Base-by-base conservation (phyloP, 225 moss, liverwort and hornwort species). In the Climacium dendroides region DNA sequence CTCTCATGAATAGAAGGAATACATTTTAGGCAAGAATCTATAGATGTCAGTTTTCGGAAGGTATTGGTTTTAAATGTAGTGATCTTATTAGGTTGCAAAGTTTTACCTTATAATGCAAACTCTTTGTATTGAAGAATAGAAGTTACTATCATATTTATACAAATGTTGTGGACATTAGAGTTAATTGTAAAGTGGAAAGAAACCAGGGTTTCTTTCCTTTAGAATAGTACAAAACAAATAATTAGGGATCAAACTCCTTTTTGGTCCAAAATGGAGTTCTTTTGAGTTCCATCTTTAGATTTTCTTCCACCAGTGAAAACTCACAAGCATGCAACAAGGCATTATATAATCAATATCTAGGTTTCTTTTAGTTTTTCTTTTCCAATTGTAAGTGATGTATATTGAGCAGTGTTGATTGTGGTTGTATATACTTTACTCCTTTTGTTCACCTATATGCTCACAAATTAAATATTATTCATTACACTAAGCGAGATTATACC, bases 181-280 rank as follows among this genome's bases (percentile, higher is more conserved):
- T 8, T 39, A 8, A 39, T 39, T 0, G 0, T 41, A 41, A 25
- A 41, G 1, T 11, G 1, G 8, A 3, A 26, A 5, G 5, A 41
- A 41, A 3, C 0, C 0, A 0, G 5, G 3, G 4, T 3, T 19
- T 41, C 5, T 25, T 41, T 41, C 5, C 3, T 1, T 15, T 5
- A 15, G 9, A 39, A 39, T 8, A 39, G 0, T 14, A 25, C 39
- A 41, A 41, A 7, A 9, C 10, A 20, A 4, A 18, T 1, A 0
- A 64, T 0, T 19, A 34, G 5, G 34, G 5, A 34, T 35, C 19
- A 65, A 65, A 19, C 6, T 65, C 19, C 6, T 65, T 19, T 65
- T 6, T 3, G 11, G 19, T 19, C 12, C 7, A 6, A 66, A n/a
- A 66, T 2, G 4, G 12, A 22, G 7, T 2, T 22, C n/a, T 66